Percentiles rank a stretch among this genome's conserved stretches.
Evolutionary conservation across 768 basidiomycete genomes (phyloP).

Genomic region (Hirschioporus abietinus): DNA sequence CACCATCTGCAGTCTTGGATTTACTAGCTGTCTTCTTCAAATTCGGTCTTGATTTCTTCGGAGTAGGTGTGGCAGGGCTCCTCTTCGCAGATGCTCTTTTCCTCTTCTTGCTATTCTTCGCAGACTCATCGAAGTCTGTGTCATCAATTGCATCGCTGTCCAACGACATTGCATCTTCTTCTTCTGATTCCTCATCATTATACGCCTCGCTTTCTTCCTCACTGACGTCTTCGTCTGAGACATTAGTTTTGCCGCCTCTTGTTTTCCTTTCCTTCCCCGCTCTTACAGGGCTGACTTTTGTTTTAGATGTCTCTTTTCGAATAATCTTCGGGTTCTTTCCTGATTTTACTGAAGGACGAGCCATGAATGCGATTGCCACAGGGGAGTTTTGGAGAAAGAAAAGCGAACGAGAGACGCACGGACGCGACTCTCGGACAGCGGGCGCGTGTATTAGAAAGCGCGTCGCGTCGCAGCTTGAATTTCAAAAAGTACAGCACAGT

Average conservation of each 20-base stretch:
- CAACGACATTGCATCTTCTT: conserved; percentile 23
- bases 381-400: neutral
- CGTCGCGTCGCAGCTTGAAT: too few species aligned
- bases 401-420: neutral
- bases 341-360: neutral
- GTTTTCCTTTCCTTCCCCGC: neutral
- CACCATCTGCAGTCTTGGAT: conserved; percentile 28
- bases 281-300: neutral
- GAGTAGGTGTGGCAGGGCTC: conserved; percentile 8
- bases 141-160: conserved; percentile 34
- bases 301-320: neutral
- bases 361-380: neutral
- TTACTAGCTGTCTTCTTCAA: conserved; percentile 21
- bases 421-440: too few species aligned
- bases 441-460: too few species aligned
- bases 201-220: neutral
- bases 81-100: conserved; percentile 18
- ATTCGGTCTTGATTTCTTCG: conserved; percentile 13
- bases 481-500: too few species aligned
- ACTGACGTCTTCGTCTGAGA: neutral
- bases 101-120: conserved; percentile 21
- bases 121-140: conserved; percentile 15
- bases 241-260: neutral
- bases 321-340: neutral
- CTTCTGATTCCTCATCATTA: conserved; percentile 8